Evolutionary conservation across 2,329 filamentous ascomycete genomes (phyloP).

Genomic region (Xylariaceae sp.): DNA sequence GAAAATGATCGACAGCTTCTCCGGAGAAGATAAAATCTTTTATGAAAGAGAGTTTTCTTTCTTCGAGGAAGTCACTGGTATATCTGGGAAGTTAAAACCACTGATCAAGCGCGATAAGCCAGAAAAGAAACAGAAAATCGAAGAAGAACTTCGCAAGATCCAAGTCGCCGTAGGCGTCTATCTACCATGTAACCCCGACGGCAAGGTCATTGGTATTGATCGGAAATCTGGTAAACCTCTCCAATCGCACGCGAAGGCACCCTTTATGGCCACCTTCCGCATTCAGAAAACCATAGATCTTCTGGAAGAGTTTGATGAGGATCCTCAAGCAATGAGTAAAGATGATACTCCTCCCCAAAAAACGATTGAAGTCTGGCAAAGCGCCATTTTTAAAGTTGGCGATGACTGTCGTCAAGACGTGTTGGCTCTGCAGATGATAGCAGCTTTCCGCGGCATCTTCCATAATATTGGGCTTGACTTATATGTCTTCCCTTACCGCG

Average conservation of each 20-base stretch:
- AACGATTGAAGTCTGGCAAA: constrained; percentile 95
- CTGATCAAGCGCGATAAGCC: constrained; percentile 88
- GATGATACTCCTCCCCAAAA: constrained; percentile 39
- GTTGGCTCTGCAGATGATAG: constrained; percentile 94
- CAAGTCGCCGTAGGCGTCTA: constrained; percentile 97
- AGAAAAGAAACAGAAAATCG: constrained; percentile 98
- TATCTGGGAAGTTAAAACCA: constrained; percentile 93
- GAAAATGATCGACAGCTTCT: constrained; percentile 79
- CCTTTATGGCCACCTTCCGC: constrained; percentile 98
- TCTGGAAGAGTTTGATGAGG: constrained; percentile 50
- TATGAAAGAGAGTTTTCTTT: constrained; percentile 96
- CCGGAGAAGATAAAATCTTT: constrained; percentile 71
- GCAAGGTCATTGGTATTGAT: constrained; percentile 95
- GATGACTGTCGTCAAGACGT: constrained; percentile 98
- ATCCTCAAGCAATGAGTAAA: constrained; percentile 45
- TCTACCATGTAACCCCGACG: constrained; percentile 92
- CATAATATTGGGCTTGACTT: constrained; percentile 91
- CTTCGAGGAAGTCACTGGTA: constrained; percentile 92
- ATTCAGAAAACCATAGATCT: constrained; percentile 73
- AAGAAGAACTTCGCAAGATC: constrained; percentile 96
- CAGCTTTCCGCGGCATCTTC: constrained; percentile 96
- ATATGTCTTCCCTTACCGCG: constrained; percentile 93
- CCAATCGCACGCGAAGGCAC: constrained; percentile 96
- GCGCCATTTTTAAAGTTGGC: constrained; percentile 98
- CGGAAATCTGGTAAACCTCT: constrained; percentile 95